These are phyloP conservation scores for Lasiodiplodia theobromae DNA, from an alignment of 2,329 filamentous ascomycete species.

Conservation along the genomic window DNA sequence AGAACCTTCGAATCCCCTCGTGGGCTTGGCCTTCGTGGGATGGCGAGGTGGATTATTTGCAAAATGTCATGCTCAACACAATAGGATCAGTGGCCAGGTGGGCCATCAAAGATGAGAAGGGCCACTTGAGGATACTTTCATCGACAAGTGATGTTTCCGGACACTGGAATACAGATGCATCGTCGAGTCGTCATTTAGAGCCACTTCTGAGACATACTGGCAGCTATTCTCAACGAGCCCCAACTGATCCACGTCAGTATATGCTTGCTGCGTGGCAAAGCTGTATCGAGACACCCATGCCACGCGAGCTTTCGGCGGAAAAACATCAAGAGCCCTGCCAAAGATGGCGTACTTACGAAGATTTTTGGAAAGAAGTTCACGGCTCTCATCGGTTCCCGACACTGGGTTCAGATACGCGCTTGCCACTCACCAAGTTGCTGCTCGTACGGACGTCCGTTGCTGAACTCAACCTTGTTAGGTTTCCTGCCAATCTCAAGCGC, in stretches of 20 bases:
- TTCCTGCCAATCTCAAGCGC: too few species aligned
- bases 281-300: not conserved
- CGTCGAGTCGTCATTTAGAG: fast-evolving
- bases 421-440: not conserved
- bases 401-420: not conserved
- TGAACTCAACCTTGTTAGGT: not conserved
- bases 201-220: too few species aligned
- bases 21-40: not conserved
- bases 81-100: not conserved
- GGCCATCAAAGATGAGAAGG: not conserved
- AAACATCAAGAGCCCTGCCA: not conserved
- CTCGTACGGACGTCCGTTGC: not conserved
- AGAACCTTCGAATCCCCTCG: not conserved
- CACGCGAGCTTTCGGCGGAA: not conserved
- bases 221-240: too few species aligned
- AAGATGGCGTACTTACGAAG: not conserved
- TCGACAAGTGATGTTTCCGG: not conserved
- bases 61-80: not conserved
- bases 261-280: not conserved
- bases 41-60: fast-evolving
- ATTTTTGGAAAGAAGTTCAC: conserved; percentile 7
- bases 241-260: not conserved
- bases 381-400: not conserved
- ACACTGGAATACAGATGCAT: not conserved
- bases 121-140: not conserved